Evolutionary conservation across 1,284 basidiomycete genomes (phyloP), one percentile per base, ranked within the genome.

Genomic region (Malassezia slooffiae): DNA sequence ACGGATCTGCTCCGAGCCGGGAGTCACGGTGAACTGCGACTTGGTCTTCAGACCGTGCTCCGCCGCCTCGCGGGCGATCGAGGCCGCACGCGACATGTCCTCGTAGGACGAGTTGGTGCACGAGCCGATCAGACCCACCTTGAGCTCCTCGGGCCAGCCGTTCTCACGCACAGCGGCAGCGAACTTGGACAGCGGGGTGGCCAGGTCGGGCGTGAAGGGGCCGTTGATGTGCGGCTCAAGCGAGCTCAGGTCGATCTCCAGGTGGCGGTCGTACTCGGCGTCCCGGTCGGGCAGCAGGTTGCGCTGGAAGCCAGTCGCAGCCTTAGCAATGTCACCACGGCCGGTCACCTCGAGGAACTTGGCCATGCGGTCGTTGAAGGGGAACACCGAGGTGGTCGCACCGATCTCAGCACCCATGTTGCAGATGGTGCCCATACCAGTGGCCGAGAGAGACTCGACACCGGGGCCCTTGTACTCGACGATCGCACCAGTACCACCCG

Each of bases 371-470:
- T 76, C 73, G 78, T 96, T 97, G 82, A 84, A 97, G 62, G 93
- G 93, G 87, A 99, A 97, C 63, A 96, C 74, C 15, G 91, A 96
- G 40, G 93, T 96, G 32, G 91, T 97, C 38, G 91, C 91, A 72
- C 93, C 91, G 66, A 97, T 96, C 75, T 97, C 91, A 68, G 93
- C 93, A 79, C 93, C 93, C 91, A 96, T 97, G 81, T 96, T 97
- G 75, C 91, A 96, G 64, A 93, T 89, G 40, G 91, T 97, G 50
- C 86, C 93, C 91, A 96, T 96, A 75, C 91, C 93, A 36, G 91
- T 97, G 79, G 85, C 88, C 38, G 90, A 95, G 57, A 97, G 80
- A 24, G 86, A 86, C 71, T 91, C 83, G 61, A 97, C 85, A 79
- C 91, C 91, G 36, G 64, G 50, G 37, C 66, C 66, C 57, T 66